A percentile compares a stretch with the other conserved stretches of the same genome.
phyloP scores from a whole-genome alignment of 768 basidiomycete species.

The Xanthoconium stramineum region DNA sequence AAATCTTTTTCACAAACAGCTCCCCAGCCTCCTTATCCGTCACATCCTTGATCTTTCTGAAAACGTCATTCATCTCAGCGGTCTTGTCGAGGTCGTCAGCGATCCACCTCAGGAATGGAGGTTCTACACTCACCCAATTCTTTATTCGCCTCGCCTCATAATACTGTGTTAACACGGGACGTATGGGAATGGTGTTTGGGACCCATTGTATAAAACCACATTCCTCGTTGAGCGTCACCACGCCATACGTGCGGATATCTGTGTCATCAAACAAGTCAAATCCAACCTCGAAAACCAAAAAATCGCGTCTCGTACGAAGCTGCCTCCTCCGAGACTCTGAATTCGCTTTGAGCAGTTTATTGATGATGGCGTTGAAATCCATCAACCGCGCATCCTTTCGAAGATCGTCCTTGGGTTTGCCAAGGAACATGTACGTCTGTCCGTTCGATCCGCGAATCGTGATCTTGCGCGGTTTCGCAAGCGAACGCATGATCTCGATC shows the following conservation, averaged over 20 bases:
- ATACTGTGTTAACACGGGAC: slow-evolving; percentile 63
- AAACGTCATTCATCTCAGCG: slow-evolving; percentile 43
- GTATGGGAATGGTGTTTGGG: slow-evolving; percentile 81
- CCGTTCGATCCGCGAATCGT: slow-evolving; percentile 82
- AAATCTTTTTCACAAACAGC: slow-evolving; percentile 51
- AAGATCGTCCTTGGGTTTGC: slow-evolving; percentile 96
- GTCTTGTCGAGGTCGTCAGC: slow-evolving; percentile 32
- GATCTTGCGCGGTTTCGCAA: slow-evolving; percentile 90
- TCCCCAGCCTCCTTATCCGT: slow-evolving; percentile 49
- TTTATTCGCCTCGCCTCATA: slow-evolving; percentile 56
- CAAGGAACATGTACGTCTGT: slow-evolving; percentile 83
- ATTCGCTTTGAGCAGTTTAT: slow-evolving; percentile 90
- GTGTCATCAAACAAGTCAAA: background rate
- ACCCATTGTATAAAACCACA: slow-evolving; percentile 99
- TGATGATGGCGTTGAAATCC: slow-evolving; percentile 98
- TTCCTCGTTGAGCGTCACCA: slow-evolving; percentile 95
- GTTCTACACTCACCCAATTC: slow-evolving; percentile 42
- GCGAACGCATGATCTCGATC: slow-evolving; percentile 86
- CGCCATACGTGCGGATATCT: slow-evolving; percentile 96
- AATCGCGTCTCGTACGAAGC: slow-evolving; percentile 50
- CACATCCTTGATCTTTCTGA: slow-evolving; percentile 49
- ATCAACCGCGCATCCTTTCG: slow-evolving; percentile 96
- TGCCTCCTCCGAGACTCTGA: slow-evolving; percentile 90
- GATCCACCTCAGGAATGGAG: no score
- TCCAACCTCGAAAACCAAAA: no score